Base-by-base conservation (phyloP, 163 green algal genomes). In the Scenedesmus sp. region DNA sequence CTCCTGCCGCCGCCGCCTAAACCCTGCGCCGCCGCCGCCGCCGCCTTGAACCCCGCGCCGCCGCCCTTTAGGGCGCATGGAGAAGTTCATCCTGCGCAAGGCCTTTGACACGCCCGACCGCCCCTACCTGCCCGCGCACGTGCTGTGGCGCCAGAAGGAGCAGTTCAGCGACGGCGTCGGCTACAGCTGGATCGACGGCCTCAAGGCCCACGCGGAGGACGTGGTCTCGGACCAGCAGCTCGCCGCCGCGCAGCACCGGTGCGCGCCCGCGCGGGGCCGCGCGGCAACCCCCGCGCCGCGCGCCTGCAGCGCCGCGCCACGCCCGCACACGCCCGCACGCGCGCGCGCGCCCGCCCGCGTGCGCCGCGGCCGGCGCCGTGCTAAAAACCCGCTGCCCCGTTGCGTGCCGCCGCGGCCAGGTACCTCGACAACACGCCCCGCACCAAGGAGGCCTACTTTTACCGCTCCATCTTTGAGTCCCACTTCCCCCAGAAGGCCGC, bases 31-130 rank as follows among this genome's bases (percentile, higher is more conserved):
- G n/a, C n/a, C n/a, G n/a, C n/a, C n/a, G n/a, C n/a, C n/a, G n/a
- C n/a, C 31, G 54, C 15, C 28, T 13, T 10, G 10, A 63, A 15
- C 10, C 15, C 14, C 24, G 45, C 29, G 20, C n/a, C 1, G 34
- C 54, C 54, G 2, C 36, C 3, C 2, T 48, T 4, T 76, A 88
- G 86, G 84, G 10, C 86, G 88, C 44, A 95, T 99, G 65, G 96
- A 99, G 88, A 99, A 99, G 88, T 99, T 96, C 85, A 90, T 99
- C 4, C 82, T 98, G 54, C 90, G 93, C 64, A 98, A 98, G 86
- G 96, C 96, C 10, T 99, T 99, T 87, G 96, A 99, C 82, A 86
- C 77, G 1, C 86, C 88, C 0, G 96, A 97, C 50, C 60, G 92
- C 42, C 92, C 94, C 13, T 98, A 97, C 86, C 89, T 99, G 39